Evolutionary conservation across 2,329 filamentous ascomycete genomes (phyloP).

Genomic region (Colletotrichum costaricense): DNA sequence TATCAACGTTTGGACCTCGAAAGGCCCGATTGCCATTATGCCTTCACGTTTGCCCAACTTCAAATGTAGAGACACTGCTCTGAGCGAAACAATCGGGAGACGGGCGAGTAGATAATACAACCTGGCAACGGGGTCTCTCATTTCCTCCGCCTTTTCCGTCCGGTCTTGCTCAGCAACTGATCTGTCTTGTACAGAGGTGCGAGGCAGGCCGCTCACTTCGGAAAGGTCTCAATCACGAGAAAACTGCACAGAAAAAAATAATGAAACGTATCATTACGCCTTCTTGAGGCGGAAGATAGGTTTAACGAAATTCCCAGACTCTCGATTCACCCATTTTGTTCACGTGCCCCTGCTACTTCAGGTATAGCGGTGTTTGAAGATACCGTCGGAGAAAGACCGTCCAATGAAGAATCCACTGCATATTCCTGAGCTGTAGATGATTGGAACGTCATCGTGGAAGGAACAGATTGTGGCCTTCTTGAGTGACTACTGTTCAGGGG

Average conservation of each 20-base stretch:
- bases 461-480: background rate
- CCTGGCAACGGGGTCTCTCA: background rate
- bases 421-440: background rate
- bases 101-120: background rate
- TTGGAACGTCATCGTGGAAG: background rate
- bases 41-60: background rate
- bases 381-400: background rate
- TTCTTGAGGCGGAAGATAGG: background rate
- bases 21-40: background rate
- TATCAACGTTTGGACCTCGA: background rate
- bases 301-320: background rate
- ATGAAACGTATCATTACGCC: no score
- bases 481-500: background rate
- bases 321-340: background rate
- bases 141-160: background rate
- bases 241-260: no score
- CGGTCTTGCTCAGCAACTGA: background rate
- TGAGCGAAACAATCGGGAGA: background rate
- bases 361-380: background rate
- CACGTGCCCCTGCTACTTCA: background rate
- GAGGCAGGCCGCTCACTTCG: background rate
- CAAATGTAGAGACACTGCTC: background rate
- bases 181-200: background rate
- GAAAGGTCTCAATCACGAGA: no score
- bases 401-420: background rate